Conservation (phyloP, 2,329 filamentous ascomycete genomes). For the Aspergillus jensenii region DNA sequence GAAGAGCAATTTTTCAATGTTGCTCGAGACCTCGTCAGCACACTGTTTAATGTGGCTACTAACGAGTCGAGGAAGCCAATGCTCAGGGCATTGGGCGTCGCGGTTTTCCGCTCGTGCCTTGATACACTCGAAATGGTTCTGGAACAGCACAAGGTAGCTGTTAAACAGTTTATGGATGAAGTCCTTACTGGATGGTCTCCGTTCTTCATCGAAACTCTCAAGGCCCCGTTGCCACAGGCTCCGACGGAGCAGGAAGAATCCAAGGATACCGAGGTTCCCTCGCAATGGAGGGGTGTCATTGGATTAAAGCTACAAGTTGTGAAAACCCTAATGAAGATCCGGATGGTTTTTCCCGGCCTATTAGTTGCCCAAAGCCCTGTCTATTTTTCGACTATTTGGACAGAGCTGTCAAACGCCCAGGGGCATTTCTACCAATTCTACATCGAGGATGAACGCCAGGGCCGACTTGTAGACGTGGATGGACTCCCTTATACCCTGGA, state of each 20-base stretch:
- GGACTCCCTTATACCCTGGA: slow-evolving; percentile 92
- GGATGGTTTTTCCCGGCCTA: slow-evolving; percentile 76
- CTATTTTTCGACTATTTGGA: slow-evolving; percentile 86
- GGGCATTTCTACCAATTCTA: slow-evolving; percentile 77
- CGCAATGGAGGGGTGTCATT: slow-evolving; percentile 76
- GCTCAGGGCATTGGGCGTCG: slow-evolving; percentile 80
- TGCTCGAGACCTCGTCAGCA: slow-evolving; percentile 79
- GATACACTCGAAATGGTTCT: slow-evolving; percentile 96
- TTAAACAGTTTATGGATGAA: slow-evolving; percentile 87
- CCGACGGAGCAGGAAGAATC: slow-evolving; percentile 59
- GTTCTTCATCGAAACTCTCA: slow-evolving; percentile 80
- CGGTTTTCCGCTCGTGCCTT: slow-evolving; percentile 87
- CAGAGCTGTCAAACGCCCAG: slow-evolving; percentile 75
- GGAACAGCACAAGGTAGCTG: slow-evolving; percentile 82
- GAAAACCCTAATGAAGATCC: slow-evolving; percentile 86
- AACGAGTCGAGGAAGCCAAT: slow-evolving; percentile 72
- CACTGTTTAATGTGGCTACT: slow-evolving; percentile 78
- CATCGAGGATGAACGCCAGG: slow-evolving; percentile 80
- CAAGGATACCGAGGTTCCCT: slow-evolving; percentile 55
- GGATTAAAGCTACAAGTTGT: slow-evolving; percentile 91
- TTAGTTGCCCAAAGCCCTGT: slow-evolving; percentile 78
- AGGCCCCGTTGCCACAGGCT: slow-evolving; percentile 66
- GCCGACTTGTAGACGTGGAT: slow-evolving; percentile 84
- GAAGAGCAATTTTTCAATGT: slow-evolving; percentile 94
- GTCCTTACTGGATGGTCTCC: slow-evolving; percentile 81